Evolutionary conservation across 1,284 basidiomycete species (phyloP).

Genomic region (Taiwanofungus camphoratus): DNA sequence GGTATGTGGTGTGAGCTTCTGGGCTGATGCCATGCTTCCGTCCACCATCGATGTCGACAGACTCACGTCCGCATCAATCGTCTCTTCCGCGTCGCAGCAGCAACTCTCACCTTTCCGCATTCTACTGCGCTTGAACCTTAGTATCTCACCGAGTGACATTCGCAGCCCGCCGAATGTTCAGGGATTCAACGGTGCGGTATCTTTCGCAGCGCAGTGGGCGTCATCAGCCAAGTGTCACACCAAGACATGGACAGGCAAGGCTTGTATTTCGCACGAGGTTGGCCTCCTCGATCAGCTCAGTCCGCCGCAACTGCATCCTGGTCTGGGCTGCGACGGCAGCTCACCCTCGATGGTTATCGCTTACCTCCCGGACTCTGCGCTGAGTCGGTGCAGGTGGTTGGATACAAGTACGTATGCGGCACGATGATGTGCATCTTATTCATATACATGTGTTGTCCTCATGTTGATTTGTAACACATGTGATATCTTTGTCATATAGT

Average conservation of each 20-base stretch:
- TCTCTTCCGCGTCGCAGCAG: constrained; percentile 19
- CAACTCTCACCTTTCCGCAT: constrained; percentile 29
- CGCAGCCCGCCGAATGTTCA: constrained; percentile 45
- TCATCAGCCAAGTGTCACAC: constrained; percentile 54
- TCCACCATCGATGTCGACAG: constrained; percentile 49
- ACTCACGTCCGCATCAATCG: constrained; percentile 29
- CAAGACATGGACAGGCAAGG: constrained; percentile 45
- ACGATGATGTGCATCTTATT: constrained; percentile 6
- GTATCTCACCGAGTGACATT: constrained; percentile 37
- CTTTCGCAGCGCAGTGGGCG: constrained; percentile 47
- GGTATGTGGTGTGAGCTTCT: constrained; percentile 31
- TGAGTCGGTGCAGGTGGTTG: constrained; percentile 58
- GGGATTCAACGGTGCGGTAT: constrained; percentile 56
- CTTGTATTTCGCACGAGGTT: constrained; percentile 45
- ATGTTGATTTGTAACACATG: constrained; percentile 17
- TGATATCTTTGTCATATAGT: constrained; percentile 29
- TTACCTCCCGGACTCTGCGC: constrained; percentile 54
- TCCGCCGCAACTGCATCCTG: constrained; percentile 14
- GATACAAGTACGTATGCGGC: constrained; percentile 34
- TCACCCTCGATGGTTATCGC: constrained; percentile 32
- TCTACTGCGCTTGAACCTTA: constrained; percentile 45
- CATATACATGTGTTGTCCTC: constrained; percentile 14
- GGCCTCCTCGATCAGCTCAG: constrained; percentile 41
- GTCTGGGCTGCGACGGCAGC: constrained; percentile 15
- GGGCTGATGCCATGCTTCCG: constrained; percentile 63